Conservation (phyloP, 23 red algal genomes). For the Cyanidium caldarium region DNA sequence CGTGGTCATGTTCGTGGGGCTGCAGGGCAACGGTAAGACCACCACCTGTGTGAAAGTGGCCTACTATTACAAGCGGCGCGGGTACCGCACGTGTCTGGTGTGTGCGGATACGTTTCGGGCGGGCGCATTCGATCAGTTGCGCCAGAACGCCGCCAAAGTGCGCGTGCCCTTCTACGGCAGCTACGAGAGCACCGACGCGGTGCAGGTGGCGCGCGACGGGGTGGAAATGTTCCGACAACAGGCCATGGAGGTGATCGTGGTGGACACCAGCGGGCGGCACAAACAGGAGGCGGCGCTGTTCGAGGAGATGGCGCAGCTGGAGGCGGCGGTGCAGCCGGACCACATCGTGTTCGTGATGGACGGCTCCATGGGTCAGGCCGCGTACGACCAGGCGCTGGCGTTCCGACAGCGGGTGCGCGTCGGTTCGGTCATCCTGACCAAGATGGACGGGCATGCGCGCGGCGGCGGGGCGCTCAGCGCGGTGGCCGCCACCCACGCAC, state of each 20-base stretch:
- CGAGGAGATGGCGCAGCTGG: slow-evolving; percentile 96
- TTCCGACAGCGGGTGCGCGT: slow-evolving; percentile 61
- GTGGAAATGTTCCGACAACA: slow-evolving; percentile 64
- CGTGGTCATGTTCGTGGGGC: slow-evolving; percentile 96
- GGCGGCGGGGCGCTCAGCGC: slow-evolving; percentile 88
- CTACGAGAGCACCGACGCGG: slow-evolving; percentile 80
- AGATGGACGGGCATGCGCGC: slow-evolving; percentile 90
- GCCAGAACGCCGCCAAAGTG: slow-evolving; percentile 84
- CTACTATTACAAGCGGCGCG: slow-evolving; percentile 78
- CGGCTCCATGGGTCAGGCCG: slow-evolving; percentile 88
- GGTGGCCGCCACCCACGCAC: slow-evolving; percentile 66
- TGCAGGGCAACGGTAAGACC: slow-evolving; percentile 98
- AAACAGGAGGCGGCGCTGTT: slow-evolving; percentile 92
- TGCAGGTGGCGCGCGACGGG: slow-evolving; percentile 69
- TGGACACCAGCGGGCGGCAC: slow-evolving; percentile 91
- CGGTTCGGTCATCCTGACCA: slow-evolving; percentile 89
- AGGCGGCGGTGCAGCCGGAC: slow-evolving; percentile 34
- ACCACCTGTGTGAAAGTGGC: slow-evolving; percentile 91
- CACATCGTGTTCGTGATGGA: slow-evolving; percentile 98
- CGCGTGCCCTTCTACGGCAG: slow-evolving; percentile 86
- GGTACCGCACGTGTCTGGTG: slow-evolving; percentile 74
- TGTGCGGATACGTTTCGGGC: slow-evolving; percentile 99
- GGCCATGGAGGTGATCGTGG: slow-evolving; percentile 74
- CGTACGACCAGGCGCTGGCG: slow-evolving; percentile 80
- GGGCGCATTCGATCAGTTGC: slow-evolving; percentile 92